Base-by-base conservation (phyloP, 352 stramenopile genomes). In the Phytopythium helicoides region DNA sequence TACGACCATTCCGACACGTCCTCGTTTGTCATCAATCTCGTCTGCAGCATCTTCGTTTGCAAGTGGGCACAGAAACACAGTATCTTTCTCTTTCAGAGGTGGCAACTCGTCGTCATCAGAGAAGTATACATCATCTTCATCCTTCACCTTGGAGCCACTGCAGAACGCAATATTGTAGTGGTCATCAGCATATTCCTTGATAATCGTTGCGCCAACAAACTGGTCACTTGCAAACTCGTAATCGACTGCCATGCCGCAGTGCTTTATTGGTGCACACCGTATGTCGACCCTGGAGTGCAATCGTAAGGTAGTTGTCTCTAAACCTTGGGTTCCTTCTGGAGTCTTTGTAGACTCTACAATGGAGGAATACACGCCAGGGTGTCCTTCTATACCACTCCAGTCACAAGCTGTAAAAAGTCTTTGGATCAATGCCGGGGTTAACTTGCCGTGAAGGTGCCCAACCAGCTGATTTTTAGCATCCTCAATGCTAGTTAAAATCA, bases 311-410 rank as follows among this genome's bases (percentile, higher is more conserved):
- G n/a, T n/a, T n/a, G n/a, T n/a, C 39, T 71, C 28, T 69, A 49
- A 2, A 22, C 21, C 4, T 25, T 51, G 23, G 23, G 7, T 26
- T 28, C 50, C 23, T 10, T 51, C 26, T 18, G 51, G 18, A 9
- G 12, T 39, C 11, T n/a, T 40, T 6, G 45, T 26, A 41, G 16
- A 61, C 12, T 33, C 28, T 33, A 5, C 28, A 10, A 9, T 10
- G 9, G 19, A 14, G 16, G 10, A n/a, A 42, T 12, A 26, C 15
- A 31, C 56, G 3, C 68, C 18, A 7, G 55, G 56, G 8, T 50
- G 58, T 15, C 76, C 66, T 36, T 88, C 75, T 25, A 84, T 81
- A 6, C 75, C 80, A 8, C 66, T 86, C 80, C 80, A 90, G 31
- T 90, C 71, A 34, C 80, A 90, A 26, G 83, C 66, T 2, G 63